These are phyloP conservation scores for Dioszegia aurantiaca DNA, from an alignment of 768 basidiomycete species.

Conservation along the genomic window DNA sequence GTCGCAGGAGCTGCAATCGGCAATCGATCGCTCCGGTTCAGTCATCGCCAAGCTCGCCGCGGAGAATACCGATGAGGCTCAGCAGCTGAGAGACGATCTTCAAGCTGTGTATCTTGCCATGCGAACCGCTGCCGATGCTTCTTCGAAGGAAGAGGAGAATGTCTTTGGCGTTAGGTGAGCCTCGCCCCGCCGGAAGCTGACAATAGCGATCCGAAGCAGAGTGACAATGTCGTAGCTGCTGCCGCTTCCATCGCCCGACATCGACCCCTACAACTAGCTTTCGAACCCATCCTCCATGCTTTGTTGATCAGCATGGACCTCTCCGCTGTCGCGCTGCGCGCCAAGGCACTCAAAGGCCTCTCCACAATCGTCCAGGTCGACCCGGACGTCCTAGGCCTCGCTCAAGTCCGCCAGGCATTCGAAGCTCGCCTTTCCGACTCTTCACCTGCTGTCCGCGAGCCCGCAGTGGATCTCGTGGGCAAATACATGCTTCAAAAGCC, in stretches of 20 bases:
- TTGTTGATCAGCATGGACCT: constrained; percentile 78
- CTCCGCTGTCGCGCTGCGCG: constrained; percentile 83
- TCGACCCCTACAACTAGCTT: constrained; percentile 65
- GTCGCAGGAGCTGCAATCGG: constrained; percentile 76
- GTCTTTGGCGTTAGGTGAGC: constrained; percentile 78
- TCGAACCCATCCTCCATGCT: constrained; percentile 76
- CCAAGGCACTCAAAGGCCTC: constrained; percentile 85
- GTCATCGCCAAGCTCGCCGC: constrained; percentile 56
- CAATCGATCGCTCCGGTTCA: constrained; percentile 61
- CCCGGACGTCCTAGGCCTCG: constrained; percentile 71
- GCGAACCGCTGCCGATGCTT: constrained; percentile 64
- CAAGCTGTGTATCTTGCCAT: constrained; percentile 53
- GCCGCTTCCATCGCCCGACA: constrained; percentile 29
- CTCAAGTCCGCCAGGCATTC: constrained; percentile 70
- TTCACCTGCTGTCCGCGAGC: constrained; percentile 92
- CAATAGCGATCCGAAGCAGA: constrained; percentile 29
- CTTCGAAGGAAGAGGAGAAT: constrained; percentile 71
- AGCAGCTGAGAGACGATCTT: constrained; percentile 24
- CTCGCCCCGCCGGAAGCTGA: constrained; percentile 10
- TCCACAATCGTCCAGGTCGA: constrained; percentile 88
- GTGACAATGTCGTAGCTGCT: constrained; percentile 20
- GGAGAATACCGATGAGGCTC: constrained; percentile 38
- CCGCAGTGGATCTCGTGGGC: constrained; percentile 95
- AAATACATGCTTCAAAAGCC: constrained; percentile 91
- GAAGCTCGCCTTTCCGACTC: constrained; percentile 85